phyloP scores from a whole-genome alignment of 441 rosid genomes.

The Flueggea neowawraea region DNA sequence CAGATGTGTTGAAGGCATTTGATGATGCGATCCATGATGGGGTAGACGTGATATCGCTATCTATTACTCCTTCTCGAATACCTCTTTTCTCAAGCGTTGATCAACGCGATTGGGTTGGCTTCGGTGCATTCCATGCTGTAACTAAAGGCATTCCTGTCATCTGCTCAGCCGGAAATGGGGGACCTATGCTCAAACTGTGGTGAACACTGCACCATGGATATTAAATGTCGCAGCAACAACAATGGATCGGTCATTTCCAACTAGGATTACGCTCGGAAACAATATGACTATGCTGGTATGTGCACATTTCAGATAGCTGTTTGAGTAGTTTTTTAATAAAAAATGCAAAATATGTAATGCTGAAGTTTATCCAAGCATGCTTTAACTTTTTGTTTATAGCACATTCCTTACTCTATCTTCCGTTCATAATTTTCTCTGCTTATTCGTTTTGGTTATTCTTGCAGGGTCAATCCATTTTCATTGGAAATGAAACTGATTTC shows the following conservation, averaged over 20 bases:
- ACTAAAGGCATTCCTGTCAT: conserved; percentile 40
- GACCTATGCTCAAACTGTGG: conserved; percentile 40
- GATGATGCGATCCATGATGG: conserved; percentile 51
- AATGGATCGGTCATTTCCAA: conserved; percentile 40
- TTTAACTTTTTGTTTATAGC: too few relatives aligned
- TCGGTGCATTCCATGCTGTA: conserved; percentile 51
- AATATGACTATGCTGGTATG: conserved; percentile 6
- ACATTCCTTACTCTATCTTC: neutral
- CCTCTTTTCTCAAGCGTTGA: conserved; percentile 32
- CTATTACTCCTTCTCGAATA: conserved; percentile 26
- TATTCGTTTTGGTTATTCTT: neutral
- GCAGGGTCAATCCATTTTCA: conserved; percentile 40
- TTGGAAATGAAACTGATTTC: conserved; percentile 28
- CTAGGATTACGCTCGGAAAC: conserved; percentile 39
- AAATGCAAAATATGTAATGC: too few relatives aligned
- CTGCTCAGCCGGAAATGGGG: conserved; percentile 38
- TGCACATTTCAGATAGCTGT: too few relatives aligned
- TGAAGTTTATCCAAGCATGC: too few relatives aligned
- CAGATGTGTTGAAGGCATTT: conserved; percentile 65
- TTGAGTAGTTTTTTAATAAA: too few relatives aligned
- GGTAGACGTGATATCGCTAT: conserved; percentile 18
- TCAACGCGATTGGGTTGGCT: conserved; percentile 34
- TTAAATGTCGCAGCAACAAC: conserved; percentile 50
- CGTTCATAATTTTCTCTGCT: neutral
- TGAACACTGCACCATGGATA: conserved; percentile 50